Evolutionary conservation across 2,329 filamentous ascomycete species (phyloP), one percentile per base, ranked within the genome.

Genomic region (Apiospora koreana): DNA sequence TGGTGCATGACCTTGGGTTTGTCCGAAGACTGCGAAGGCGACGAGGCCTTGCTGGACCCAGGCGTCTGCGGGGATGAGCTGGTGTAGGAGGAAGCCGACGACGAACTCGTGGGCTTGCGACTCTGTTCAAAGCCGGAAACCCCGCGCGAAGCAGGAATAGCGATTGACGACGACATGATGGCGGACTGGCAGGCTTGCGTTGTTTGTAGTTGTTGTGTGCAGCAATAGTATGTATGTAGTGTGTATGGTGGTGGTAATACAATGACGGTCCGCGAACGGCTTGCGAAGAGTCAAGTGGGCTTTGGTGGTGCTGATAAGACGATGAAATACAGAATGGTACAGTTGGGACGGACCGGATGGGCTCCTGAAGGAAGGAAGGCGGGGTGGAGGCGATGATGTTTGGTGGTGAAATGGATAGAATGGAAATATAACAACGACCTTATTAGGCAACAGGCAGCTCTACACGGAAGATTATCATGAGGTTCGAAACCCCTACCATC

Each of bases 91-190:
- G 87, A 89, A 2, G 87, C 86, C 43, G 87, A 89, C 3, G 87
- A 86, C 43, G 86, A 87, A 77, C 84, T 86, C 65, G 81, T 80
- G 73, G 83, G 81, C 78, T 89, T 87, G 73, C 79, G 75, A 2
- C 82, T 80, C 65, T 82, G 79, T 70, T 80, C 77, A 72, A 81
- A 84, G 68, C 77, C 75, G 43, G 77, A 73, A 31, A 79, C 76
- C 65, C 80, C 77, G 48, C 67, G 79, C 72, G 86, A 81, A 73
- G 81, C 79, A 3, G 91, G 91, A 75, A 94, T 94, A 74, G 87
- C 85, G 81, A 93, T 93, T 71, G 90, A 92, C 71, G 90, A 90
- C 71, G 90, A 91, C 89, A 92, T 90, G 74, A 73, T 81, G 73
- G 75, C 71, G 73, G 64, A 71, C 69, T 68, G 68, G 31, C 28